A percentile compares a stretch with the other conserved stretches of the same genome.
Conservation (phyloP, 2,329 filamentous ascomycete genomes). For the Paraconiothyrium brasiliense region DNA sequence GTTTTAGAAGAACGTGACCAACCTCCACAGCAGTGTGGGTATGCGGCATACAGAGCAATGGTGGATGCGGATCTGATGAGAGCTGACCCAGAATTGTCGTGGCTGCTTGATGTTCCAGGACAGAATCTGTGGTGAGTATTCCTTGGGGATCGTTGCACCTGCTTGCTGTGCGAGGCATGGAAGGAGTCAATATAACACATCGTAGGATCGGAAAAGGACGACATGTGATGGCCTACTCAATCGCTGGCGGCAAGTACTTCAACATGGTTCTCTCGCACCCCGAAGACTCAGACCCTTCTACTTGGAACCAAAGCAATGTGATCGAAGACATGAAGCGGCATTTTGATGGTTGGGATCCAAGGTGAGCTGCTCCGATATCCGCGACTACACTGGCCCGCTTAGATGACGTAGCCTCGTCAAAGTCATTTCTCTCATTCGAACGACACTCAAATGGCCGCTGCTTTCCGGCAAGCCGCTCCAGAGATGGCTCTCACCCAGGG, state of each 20-base stretch:
- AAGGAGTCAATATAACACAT: conserved; percentile 43
- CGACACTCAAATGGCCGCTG: conserved; percentile 34
- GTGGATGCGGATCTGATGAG: conserved; percentile 60
- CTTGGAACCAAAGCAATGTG: conserved; percentile 61
- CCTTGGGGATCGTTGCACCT: not conserved
- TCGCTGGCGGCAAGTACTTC: conserved; percentile 63
- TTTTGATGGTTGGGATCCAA: conserved; percentile 70
- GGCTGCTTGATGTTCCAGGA: conserved; percentile 29
- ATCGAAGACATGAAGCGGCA: conserved; percentile 68
- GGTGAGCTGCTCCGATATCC: conserved; percentile 43
- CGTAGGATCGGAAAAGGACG: conserved; percentile 54
- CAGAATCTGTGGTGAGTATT: conserved; percentile 31
- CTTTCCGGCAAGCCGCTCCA: conserved; percentile 22
- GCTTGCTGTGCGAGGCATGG: not conserved
- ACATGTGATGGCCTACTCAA: conserved; percentile 59
- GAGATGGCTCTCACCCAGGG: conserved; percentile 24
- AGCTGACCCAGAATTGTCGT: conserved; percentile 28
- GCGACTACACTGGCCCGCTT: not conserved
- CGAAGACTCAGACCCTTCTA: conserved; percentile 64
- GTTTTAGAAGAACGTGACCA: conserved; percentile 6
- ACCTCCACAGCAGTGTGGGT: conserved; percentile 51
- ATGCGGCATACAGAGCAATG: conserved; percentile 68
- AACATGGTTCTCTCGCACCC: conserved; percentile 72
- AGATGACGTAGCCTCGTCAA: conserved; percentile 32
- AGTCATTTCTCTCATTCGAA: conserved; percentile 35